Evolutionary conservation across 352 stramenopile species (phyloP).

Genomic region (Plasmopara halstedii): DNA sequence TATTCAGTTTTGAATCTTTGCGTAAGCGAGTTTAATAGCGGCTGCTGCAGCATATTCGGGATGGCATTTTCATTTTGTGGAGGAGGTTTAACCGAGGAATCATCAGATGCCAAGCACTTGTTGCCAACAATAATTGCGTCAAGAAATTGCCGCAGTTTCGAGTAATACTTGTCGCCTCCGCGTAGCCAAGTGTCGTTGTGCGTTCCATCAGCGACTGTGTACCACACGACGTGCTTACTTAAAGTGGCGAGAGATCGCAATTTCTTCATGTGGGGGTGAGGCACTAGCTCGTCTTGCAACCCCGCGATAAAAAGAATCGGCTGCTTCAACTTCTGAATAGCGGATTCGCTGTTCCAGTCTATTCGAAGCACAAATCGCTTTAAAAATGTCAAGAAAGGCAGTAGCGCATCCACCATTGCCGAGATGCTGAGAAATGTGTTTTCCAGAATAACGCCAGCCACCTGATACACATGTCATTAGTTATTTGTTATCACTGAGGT

Average conservation of each 20-base stretch:
- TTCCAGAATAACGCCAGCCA: constrained; percentile 89
- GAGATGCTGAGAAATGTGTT: constrained; percentile 94
- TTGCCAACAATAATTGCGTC: constrained; percentile 24
- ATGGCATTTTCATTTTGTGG: constrained; percentile 46
- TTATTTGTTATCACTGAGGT: neutral
- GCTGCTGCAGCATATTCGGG: constrained; percentile 61
- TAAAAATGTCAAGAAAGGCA: constrained; percentile 86
- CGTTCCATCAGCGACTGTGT: constrained; percentile 81
- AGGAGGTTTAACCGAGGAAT: constrained; percentile 2
- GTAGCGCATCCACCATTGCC: constrained; percentile 90
- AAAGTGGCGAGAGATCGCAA: constrained; percentile 61
- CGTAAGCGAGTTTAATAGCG: constrained; percentile 34
- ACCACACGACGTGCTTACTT: constrained; percentile 52
- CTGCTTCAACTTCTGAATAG: constrained; percentile 54
- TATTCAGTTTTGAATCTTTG: constrained; percentile 33
- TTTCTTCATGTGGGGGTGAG: constrained; percentile 82
- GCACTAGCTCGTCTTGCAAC: constrained; percentile 87
- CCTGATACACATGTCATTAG: constrained; percentile 31
- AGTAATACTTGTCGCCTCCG: constrained; percentile 85
- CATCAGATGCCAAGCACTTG: constrained; percentile 8
- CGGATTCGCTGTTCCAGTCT: constrained; percentile 76
- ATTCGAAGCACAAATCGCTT: constrained; percentile 89
- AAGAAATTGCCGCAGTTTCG: constrained; percentile 59
- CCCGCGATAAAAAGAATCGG: constrained; percentile 91
- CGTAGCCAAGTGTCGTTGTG: constrained; percentile 94